Evolutionary conservation across 371 early-diverging fungal genomes (phyloP).

Genomic region (Rhizopus sp.): DNA sequence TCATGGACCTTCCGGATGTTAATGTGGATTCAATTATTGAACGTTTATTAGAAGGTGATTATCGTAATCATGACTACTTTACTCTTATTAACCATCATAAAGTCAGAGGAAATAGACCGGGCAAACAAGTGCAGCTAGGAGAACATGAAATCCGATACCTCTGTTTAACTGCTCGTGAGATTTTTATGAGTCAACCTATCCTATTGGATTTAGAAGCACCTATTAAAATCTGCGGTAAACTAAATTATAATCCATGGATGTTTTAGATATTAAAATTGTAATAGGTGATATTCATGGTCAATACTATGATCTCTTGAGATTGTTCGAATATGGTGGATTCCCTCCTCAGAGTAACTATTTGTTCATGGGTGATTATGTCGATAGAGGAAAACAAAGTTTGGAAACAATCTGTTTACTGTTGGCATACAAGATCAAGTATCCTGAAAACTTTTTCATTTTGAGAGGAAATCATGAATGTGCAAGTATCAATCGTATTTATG

Average conservation of each 20-base stretch:
- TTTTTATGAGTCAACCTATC: slow-evolving; percentile 91
- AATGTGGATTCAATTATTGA: slow-evolving; percentile 42
- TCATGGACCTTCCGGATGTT: slow-evolving; percentile 21
- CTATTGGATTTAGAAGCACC: slow-evolving; percentile 94
- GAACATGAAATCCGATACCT: slow-evolving; percentile 86
- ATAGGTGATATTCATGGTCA: slow-evolving; percentile 77
- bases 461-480: slow-evolving; percentile 96
- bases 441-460: slow-evolving; percentile 95
- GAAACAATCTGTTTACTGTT: slow-evolving; percentile 74
- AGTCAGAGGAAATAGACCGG: slow-evolving; percentile 93
- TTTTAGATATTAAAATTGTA: not conserved
- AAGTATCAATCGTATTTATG: slow-evolving; percentile 94
- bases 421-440: slow-evolving; percentile 93
- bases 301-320: slow-evolving; percentile 90
- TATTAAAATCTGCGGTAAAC: slow-evolving; percentile 86
- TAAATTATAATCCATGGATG: not conserved
- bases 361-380: slow-evolving; percentile 96
- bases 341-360: slow-evolving; percentile 89
- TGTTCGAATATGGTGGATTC: slow-evolving; percentile 93
- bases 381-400: slow-evolving; percentile 90
- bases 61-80: not conserved
- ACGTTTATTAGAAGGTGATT: slow-evolving; percentile 38
- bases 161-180: slow-evolving; percentile 83
- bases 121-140: slow-evolving; percentile 77
- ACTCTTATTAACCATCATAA: not conserved